Evolutionary conservation across 495 filamentous ascomycete species (phyloP).

Genomic region (Trichoderma orchidacearum): DNA sequence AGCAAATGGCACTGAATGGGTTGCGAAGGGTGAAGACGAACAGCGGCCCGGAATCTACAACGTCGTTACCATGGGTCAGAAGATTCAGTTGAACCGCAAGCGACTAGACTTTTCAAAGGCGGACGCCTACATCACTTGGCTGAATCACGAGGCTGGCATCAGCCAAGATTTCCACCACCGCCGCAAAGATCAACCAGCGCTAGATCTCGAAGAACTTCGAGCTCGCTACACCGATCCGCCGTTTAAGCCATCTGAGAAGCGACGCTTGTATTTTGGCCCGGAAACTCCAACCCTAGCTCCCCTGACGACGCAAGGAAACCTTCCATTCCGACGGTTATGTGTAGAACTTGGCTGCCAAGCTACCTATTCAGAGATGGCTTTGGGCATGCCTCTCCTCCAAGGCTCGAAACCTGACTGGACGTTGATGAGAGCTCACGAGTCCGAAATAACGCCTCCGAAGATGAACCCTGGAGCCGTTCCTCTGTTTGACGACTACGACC

Average conservation of each 20-base stretch:
- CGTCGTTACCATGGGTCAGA: conserved; percentile 47
- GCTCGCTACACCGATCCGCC: conserved; percentile 75
- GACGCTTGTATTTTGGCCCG: conserved; percentile 79
- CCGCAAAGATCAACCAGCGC: conserved; percentile 20
- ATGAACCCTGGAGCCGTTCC: conserved; percentile 28
- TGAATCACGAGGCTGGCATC: conserved; percentile 45
- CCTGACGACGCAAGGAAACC: conserved; percentile 83
- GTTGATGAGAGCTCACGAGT: conserved; percentile 76
- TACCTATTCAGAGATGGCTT: conserved; percentile 98
- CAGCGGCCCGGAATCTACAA: conserved; percentile 53
- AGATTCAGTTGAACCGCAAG: conserved; percentile 56
- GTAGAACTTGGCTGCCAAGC: conserved; percentile 76
- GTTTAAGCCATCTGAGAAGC: conserved; percentile 81
- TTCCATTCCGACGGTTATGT: conserved; percentile 92
- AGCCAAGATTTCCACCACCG: conserved; percentile 26
- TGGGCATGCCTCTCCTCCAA: conserved; percentile 82
- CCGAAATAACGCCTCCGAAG: conserved; percentile 56
- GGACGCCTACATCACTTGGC: conserved; percentile 61
- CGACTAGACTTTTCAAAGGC: conserved; percentile 52
- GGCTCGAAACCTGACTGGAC: conserved; percentile 90
- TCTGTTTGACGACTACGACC: conserved; percentile 60
- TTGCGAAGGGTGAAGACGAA: conserved; percentile 16
- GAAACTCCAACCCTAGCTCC: conserved; percentile 89
- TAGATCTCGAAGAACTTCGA: conserved; percentile 48
- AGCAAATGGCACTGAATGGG: not conserved